Conservation (phyloP, 441 rosid genomes). For the Pelargonium cotyledonis region DNA sequence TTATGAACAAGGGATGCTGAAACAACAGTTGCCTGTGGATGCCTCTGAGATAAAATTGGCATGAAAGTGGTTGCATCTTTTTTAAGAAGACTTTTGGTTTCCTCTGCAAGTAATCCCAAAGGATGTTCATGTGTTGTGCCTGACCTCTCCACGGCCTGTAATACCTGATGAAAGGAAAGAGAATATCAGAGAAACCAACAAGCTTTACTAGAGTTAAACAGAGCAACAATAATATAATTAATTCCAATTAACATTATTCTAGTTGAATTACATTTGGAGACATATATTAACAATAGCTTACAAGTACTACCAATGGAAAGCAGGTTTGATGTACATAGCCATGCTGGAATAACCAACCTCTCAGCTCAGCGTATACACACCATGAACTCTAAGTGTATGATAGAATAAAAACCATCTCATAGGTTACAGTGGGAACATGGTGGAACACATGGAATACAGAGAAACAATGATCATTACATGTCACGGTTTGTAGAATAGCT, state of each 20-base stretch:
- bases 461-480: not conserved
- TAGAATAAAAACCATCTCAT: not conserved
- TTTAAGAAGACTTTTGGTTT: slow-evolving; percentile 65
- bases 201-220: not conserved
- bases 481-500: not conserved
- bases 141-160: slow-evolving; percentile 60
- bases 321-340: not conserved
- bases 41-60: slow-evolving; percentile 77
- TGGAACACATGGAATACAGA: not conserved
- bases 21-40: slow-evolving; percentile 66
- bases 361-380: not conserved
- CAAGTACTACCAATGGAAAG: not conserved
- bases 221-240: not conserved
- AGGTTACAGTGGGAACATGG: not conserved
- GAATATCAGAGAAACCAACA: not conserved
- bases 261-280: not conserved
- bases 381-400: not conserved
- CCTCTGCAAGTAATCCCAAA: slow-evolving; percentile 83
- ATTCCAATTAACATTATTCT: not conserved
- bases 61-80: slow-evolving; percentile 63
- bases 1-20: slow-evolving; percentile 87
- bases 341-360: not conserved
- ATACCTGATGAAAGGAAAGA: slow-evolving; percentile 40
- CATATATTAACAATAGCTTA: not conserved
- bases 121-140: slow-evolving; percentile 65